phyloP scores from a whole-genome alignment of 306 rosid genomes.

The Quillaja saponaria region DNA sequence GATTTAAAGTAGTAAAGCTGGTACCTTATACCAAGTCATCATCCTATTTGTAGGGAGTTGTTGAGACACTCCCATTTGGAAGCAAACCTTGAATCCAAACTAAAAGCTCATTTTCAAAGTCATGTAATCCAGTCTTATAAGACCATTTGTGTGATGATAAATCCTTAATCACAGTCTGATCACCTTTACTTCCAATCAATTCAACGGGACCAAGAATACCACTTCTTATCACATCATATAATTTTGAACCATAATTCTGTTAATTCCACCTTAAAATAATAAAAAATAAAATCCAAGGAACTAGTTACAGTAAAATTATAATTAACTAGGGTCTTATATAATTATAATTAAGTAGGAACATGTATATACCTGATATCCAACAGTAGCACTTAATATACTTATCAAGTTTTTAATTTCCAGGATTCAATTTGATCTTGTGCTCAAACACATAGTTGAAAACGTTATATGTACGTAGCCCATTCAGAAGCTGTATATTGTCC shows the following conservation, averaged over 20 bases:
- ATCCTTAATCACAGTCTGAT: slow-evolving; percentile 34
- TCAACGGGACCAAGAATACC: slow-evolving; percentile 30
- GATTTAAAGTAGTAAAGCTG: not conserved
- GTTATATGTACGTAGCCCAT: slow-evolving; percentile 22
- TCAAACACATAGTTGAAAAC: slow-evolving; percentile 24
- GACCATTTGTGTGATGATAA: slow-evolving; percentile 39
- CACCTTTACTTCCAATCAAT: slow-evolving; percentile 27
- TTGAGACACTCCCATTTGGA: slow-evolving; percentile 25
- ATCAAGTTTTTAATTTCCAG: slow-evolving; percentile 36
- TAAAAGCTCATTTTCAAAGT: slow-evolving; percentile 10
- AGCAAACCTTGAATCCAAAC: slow-evolving; percentile 4
- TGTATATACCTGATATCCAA: slow-evolving; percentile 30
- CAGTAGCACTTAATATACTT: slow-evolving; percentile 33
- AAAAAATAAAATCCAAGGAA: not conserved
- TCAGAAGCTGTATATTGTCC: slow-evolving; percentile 21
- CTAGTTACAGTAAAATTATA: not conserved
- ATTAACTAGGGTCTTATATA: not conserved
- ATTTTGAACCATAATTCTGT: slow-evolving; percentile 35
- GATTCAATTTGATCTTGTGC: slow-evolving; percentile 23
- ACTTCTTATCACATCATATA: slow-evolving; percentile 15
- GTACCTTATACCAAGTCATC: slow-evolving; percentile 44
- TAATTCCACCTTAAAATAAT: not conserved
- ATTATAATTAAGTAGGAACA: no score
- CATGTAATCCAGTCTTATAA: slow-evolving; percentile 34
- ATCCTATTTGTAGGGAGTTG: slow-evolving; percentile 12